Evolutionary conservation across 2,329 filamentous ascomycete species (phyloP), one percentile per base, ranked within the genome.

Genomic region (Hypomyces perniciosus): DNA sequence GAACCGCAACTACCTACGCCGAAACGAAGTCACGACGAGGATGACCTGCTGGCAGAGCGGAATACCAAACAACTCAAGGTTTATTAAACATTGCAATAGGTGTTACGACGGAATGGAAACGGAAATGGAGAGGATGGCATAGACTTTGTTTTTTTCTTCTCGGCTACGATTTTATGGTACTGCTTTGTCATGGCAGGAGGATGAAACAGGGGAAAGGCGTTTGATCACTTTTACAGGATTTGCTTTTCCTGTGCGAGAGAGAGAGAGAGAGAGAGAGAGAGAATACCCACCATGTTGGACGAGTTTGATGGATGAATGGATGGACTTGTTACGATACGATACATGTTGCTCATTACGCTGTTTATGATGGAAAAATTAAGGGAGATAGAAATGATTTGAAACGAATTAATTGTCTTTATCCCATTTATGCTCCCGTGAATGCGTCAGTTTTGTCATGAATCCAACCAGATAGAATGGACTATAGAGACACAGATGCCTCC

Each of bases 1-100:
- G 29, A 12, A 30, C 42, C 12, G 40, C 12, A 20, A 12, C 51
- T 12, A 9, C 6, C 41, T 26, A n/a, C 41, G 4, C 40, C 43
- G 13, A 53, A 53, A 12, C 51, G 51, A 44, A 44, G 31, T 38
- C 5, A 46, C 37, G 30, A 41, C 39, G 48, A 44, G 39, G 2
- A 26, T 9, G 26, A 20, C 5, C 3, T 47, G 8, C 4, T n/a
- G 1, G 51, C 50, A 3, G 48, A 44, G 5, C 29, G 40, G 8
- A 26, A n/a, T 10, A n/a, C 10, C 8, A 53, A 53, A 34, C 44
- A 41, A 4, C 41, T 40, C 8, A 51, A 48, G 4, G 29, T 51
- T 8, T 31, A 35, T 33, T 46, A 44, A 44, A 20, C n/a, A 9
- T 31, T n/a, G 26, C n/a, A 12, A 41, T 31, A 2, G 6, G 9